Evolutionary conservation across 331 rosid genomes (phyloP), one percentile per base, ranked within the genome.

Genomic region (Quercus tomentella): DNA sequence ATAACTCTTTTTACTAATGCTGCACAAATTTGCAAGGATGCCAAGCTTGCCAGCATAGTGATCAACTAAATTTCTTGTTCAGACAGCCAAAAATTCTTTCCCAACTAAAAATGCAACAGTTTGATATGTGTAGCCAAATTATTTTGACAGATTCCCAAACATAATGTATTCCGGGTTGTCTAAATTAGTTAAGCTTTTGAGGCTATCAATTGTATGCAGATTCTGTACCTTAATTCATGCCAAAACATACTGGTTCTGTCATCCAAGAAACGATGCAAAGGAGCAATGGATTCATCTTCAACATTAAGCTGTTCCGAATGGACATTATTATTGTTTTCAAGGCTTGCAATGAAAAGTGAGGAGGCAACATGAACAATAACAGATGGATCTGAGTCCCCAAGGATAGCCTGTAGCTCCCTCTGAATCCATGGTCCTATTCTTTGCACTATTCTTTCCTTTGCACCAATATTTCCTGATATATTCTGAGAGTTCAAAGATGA

Each of bases 341-440:
- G 82, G 76, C 76, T 70, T 20, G 89, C 78, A 56, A 85, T 70
- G 74, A 77, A 88, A 37, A 83, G 86, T 14, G 91, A 83, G 67
- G 86, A 73, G 2, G 72, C 90, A 73, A 87, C 89, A 83, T 80
- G 92, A 82, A 87, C 90, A 80, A 91, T 79, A 73, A 89, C 57
- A 33, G 89, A 80, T 26, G 91, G 92, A 75, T 87, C 89, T 25
- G 83, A 81, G 71, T 87, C 91, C 37, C 79, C 83, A 8, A 91
- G 85, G 72, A 91, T 67, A 57, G 85, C 89, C 68, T 82, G 89
- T 61, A 91, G 83, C 89, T 91, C 95, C 82, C 95, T 88, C 49
- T 70, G 17, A 68, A 91, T 84, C 95, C 95, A 87, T 0, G 91
- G 89, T 55, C 87, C 87, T 74, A 91, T 84, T 82, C 83, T 81